Evolutionary conservation across 352 stramenopile genomes (phyloP).

Genomic region (Blastocystis sp.): DNA sequence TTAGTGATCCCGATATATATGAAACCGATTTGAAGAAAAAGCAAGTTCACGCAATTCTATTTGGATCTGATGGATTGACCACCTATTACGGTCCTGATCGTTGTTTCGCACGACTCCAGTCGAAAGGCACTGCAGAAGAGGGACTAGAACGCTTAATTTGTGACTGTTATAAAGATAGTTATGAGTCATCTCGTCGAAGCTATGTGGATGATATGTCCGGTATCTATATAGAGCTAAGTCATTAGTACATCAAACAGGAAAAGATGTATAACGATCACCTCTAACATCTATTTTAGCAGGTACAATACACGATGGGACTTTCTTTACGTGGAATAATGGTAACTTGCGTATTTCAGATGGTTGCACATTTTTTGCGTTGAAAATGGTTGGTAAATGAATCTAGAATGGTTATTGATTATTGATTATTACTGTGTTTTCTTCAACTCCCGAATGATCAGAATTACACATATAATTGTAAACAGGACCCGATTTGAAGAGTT

Average conservation of each 20-base stretch:
- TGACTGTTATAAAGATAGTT: background rate
- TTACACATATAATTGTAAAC: background rate
- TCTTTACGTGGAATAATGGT: background rate
- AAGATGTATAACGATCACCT: background rate
- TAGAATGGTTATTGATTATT: background rate
- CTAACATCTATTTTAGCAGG: background rate
- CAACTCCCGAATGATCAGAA: background rate
- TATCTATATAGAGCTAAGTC: background rate
- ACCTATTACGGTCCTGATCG: background rate
- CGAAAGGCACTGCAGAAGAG: background rate
- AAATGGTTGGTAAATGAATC: background rate
- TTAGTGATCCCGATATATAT: conserved; percentile 15
- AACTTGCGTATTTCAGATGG: background rate
- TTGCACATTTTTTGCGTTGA: background rate
- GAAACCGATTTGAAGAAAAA: background rate
- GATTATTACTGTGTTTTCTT: background rate
- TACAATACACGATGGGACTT: background rate
- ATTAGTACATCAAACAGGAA: background rate
- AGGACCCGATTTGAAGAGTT: background rate
- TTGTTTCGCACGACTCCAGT: background rate
- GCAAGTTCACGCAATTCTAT: background rate
- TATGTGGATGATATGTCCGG: conserved; percentile 22
- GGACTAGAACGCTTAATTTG: background rate
- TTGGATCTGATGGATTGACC: conserved; percentile 2
- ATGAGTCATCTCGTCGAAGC: background rate